Conservation (phyloP, 371 early-diverging fungal genomes). For the Apophysomyces variabilis region DNA sequence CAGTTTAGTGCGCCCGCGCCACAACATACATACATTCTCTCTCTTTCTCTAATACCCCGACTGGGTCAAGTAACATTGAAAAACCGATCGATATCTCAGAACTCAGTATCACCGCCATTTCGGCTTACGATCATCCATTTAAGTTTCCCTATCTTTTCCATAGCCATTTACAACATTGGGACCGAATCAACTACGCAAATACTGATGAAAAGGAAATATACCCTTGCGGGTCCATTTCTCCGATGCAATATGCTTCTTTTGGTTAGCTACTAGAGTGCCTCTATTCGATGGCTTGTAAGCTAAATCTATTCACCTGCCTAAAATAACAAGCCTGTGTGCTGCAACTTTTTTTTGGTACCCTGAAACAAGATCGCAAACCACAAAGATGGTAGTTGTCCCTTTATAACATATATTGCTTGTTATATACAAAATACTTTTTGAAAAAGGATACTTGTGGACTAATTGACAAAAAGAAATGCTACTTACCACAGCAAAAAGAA, state of each 20-base stretch:
- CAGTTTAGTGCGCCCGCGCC: slow-evolving; percentile 7
- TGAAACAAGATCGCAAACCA: neutral
- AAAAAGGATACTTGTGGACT: too few relatives aligned
- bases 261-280: neutral
- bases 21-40: neutral
- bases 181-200: neutral
- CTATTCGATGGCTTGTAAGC: neutral
- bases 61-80: neutral
- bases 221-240: neutral
- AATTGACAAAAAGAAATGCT: too few relatives aligned
- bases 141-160: neutral
- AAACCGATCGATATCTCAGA: slow-evolving; percentile 4
- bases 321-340: neutral
- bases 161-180: neutral
- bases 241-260: slow-evolving; percentile 6
- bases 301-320: neutral
- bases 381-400: too few relatives aligned
- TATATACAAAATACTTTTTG: too few relatives aligned
- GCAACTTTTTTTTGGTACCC: neutral
- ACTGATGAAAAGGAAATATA: neutral
- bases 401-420: too few relatives aligned
- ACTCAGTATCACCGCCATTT: neutral
- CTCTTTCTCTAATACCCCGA: too few relatives aligned
- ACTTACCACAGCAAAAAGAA: neutral
- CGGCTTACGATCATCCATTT: neutral